Evolutionary conservation across 2,329 filamentous ascomycete genomes (phyloP).

Genomic region (Aspergillus sp.): DNA sequence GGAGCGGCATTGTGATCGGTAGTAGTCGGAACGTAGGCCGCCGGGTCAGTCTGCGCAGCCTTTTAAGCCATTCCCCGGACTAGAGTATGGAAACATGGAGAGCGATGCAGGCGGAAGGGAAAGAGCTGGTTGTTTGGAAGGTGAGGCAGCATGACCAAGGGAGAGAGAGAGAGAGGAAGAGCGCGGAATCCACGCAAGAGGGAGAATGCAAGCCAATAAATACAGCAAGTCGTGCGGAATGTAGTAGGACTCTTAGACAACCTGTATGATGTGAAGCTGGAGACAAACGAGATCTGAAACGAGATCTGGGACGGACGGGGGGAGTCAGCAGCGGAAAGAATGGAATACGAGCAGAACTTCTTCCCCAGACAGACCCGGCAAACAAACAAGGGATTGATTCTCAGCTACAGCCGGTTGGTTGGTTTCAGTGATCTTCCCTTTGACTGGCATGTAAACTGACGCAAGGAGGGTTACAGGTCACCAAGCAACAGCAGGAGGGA

Average conservation of each 20-base stretch:
- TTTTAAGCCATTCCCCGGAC: constrained; percentile 7
- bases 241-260: not conserved
- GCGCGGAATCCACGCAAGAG: not conserved
- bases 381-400: too few species aligned
- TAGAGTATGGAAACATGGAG: constrained; percentile 6
- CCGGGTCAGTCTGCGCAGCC: constrained; percentile 1
- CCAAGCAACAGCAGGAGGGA: too few species aligned
- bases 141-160: constrained; percentile 12
- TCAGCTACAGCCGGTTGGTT: too few species aligned
- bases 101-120: constrained; percentile 4
- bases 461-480: constrained; percentile 19
- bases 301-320: not conserved
- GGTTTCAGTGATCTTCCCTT: too few species aligned
- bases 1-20: constrained; percentile 21
- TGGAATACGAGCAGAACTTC: not conserved
- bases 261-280: not conserved
- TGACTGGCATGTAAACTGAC: too few species aligned
- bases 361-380: not conserved
- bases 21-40: constrained; percentile 5
- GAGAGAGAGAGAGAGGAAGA: constrained; percentile 3
- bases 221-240: not conserved
- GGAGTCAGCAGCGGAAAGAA: not conserved
- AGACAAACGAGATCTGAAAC: not conserved
- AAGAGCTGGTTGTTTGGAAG: constrained; percentile 2
- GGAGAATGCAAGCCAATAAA: not conserved